Evolutionary conservation across 176 grass and related monocot genomes (phyloP), one percentile per base, ranked within the genome.

Genomic region (Carex pumila): DNA sequence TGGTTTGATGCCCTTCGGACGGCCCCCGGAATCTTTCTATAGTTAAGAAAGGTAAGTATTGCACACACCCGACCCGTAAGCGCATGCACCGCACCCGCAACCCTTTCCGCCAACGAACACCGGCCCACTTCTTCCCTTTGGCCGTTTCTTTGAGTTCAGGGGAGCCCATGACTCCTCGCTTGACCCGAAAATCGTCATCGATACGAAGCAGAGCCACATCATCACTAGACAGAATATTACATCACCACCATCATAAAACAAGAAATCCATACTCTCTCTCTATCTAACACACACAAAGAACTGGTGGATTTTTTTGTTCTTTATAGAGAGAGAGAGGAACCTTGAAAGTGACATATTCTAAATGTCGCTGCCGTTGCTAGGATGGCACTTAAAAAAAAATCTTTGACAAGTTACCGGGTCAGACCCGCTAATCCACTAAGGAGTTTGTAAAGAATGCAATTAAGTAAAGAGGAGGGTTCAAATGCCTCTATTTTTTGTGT

Each of bases 31-130:
- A 39, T 6, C 37, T 6, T 39, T 19, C 17, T 80, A 3, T 14
- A 25, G 32, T 81, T 83, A 83, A 55, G 62, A 83, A 55, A 83
- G 81, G 64, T 83, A 83, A 66, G 81, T 83, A 30, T 66, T 47
- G 12, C 81, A 83, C 12, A 83, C 18, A 68, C 81, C 81, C 19
- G 62, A 49, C 62, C 81, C 62, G 22, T 83, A 53, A 69, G 41
- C 62, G 12, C 81, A 83, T 0, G 43, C 41, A 41, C 81, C 81
- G 17, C 81, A 83, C 63, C 39, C 62, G 25, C 81, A 83, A 69
- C 30, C 62, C 5, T 30, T 7, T 66, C 81, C 81, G 17, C 81
- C 43, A 6, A 83, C 22, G 34, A 83, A 83, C 7, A 83, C 81
- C 14, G 81, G 62, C 64, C 81, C 62, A 19, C 55, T 83, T 7